Base-by-base conservation (phyloP, 352 stramenopile species). In the Globisporangium camurandrum region DNA sequence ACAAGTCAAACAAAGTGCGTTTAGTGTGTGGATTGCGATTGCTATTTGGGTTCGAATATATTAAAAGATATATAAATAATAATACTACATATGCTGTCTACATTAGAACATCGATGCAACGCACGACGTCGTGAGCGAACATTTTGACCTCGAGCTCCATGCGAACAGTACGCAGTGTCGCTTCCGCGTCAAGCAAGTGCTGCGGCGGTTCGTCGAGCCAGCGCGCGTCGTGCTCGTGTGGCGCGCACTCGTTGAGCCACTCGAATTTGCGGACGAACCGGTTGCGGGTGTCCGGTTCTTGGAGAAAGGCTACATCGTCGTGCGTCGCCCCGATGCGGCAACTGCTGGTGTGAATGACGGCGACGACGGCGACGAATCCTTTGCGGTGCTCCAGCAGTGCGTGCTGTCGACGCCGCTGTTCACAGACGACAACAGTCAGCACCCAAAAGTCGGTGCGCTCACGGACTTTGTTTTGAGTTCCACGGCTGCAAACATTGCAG, bases 141-240 rank as follows among this genome's bases (percentile, higher is more conserved):
- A 75, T 46, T 78, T 81, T 50, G 68, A 70, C 20, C 51, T 84
- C n/a, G 75, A 87, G 59, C 49, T 84, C 36, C 46, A 71, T 14
- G 69, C 58, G 9, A 74, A 74, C 41, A 71, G 68, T 54, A 84
- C 62, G 22, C 65, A 59, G 24, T 71, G 66, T 1, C 57, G 74
- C 39, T 75, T 85, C 45, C 64, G 63, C 14, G 67, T 82, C 22
- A 71, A 82, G 53, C 70, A 85, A 42, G 68, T 87, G 47, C 41
- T 83, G n/a, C 70, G 70, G 2, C 71, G 75, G 4, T 84, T 78
- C 59, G 64, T 80, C 7, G 73, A 85, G 48, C 27, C 66, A n/a
- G 66, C 82, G 24, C 72, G 75, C 42, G 60, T 82, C 38, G 49
- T 87, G 37, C 69, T 85, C 19, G 65, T 84, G 3, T 87, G 72